These are phyloP conservation scores for Knoxia roxburghii DNA, from an alignment of 257 asterid genomes.

Conservation along the genomic window DNA sequence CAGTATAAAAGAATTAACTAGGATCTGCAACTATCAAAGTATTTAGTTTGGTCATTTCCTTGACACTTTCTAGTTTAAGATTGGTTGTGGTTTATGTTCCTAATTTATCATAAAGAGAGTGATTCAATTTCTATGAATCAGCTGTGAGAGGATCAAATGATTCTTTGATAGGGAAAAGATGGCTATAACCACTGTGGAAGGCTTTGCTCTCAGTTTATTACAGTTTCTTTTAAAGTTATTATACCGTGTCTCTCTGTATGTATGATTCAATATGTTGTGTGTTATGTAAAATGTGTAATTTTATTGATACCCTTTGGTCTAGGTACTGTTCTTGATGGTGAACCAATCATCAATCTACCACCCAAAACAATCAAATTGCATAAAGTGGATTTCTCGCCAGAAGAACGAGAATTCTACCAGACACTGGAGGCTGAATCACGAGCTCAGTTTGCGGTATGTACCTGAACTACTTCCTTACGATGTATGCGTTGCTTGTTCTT, in stretches of 20 bases:
- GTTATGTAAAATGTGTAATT: slow-evolving; percentile 16
- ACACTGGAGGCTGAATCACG: slow-evolving; percentile 87
- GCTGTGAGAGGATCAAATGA: background rate
- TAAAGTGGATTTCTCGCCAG: slow-evolving; percentile 72
- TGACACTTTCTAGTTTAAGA: background rate
- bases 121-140: background rate
- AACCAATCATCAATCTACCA: slow-evolving; percentile 83
- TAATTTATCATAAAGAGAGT: background rate
- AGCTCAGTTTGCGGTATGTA: slow-evolving; percentile 94
- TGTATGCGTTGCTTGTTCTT: slow-evolving; percentile 9
- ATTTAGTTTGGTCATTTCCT: background rate
- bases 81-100: background rate
- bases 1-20: background rate
- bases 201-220: background rate
- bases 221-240: background rate
- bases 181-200: background rate
- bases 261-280: background rate
- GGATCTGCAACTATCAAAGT: background rate
- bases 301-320: slow-evolving; percentile 18
- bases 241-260: background rate
- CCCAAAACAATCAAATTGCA: slow-evolving; percentile 72
- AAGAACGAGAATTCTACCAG: slow-evolving; percentile 79
- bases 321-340: slow-evolving; percentile 86
- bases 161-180: background rate
- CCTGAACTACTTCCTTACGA: slow-evolving; percentile 13